Conservation (phyloP, 2,329 filamentous ascomycete genomes). For the Fusarium sp. region DNA sequence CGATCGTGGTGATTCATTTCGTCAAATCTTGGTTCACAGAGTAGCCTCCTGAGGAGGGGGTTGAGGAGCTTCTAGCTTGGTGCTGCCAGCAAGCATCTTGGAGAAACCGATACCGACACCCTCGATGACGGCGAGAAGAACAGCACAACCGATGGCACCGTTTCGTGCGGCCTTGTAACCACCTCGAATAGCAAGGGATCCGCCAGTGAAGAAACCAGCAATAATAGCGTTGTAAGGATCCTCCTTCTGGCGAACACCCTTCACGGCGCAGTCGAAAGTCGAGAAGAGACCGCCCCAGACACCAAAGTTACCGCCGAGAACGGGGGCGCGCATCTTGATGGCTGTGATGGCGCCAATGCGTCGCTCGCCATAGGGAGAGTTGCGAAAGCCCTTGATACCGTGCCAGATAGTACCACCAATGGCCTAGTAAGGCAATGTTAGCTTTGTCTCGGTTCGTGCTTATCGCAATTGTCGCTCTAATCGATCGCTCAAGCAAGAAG, state of each 20-base stretch:
- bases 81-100: slow-evolving; percentile 92
- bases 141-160: slow-evolving; percentile 94
- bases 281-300: slow-evolving; percentile 97
- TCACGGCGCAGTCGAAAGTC: slow-evolving; percentile 96
- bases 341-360: slow-evolving; percentile 96
- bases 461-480: slow-evolving; percentile 16
- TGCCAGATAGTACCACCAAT: slow-evolving; percentile 92
- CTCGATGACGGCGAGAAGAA: slow-evolving; percentile 95
- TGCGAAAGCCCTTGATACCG: slow-evolving; percentile 94
- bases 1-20: slow-evolving; percentile 27
- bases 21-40: slow-evolving; percentile 41
- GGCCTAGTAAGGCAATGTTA: slow-evolving; percentile 61
- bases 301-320: slow-evolving; percentile 97
- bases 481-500: slow-evolving; percentile 4
- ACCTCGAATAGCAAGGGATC: slow-evolving; percentile 90
- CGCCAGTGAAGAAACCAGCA: slow-evolving; percentile 96
- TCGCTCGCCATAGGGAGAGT: slow-evolving; percentile 91
- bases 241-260: slow-evolving; percentile 95
- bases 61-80: slow-evolving; percentile 76
- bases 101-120: slow-evolving; percentile 97
- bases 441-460: background rate
- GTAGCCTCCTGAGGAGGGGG: slow-evolving; percentile 51
- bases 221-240: slow-evolving; percentile 99
- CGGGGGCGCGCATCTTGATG: slow-evolving; percentile 96
- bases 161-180: slow-evolving; percentile 93